These are phyloP conservation scores for Planoprotostelium fungivorum DNA, from an alignment of 78 protist species.

Conservation along the genomic window DNA sequence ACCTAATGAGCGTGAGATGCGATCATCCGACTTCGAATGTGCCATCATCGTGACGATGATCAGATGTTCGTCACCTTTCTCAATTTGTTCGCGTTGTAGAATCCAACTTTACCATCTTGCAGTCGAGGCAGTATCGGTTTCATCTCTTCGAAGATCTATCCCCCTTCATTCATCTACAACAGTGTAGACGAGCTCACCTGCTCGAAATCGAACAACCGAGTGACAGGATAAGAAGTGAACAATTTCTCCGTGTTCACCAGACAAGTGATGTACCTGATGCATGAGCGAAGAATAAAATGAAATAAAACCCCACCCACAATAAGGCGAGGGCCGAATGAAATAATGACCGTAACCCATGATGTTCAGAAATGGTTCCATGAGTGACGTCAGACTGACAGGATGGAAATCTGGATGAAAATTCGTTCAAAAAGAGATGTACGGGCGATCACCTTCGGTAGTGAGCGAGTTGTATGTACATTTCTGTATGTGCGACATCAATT, in stretches of 20 bases:
- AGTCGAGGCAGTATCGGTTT: background rate
- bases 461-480: background rate
- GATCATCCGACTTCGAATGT: too few relatives aligned
- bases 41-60: background rate
- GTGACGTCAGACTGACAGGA: background rate
- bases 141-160: background rate
- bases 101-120: background rate
- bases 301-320: too few relatives aligned
- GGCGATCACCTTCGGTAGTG: background rate
- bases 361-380: conserved; percentile 8
- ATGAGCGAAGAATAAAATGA: too few relatives aligned
- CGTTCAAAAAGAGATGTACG: background rate
- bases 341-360: conserved; percentile 15
- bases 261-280: background rate
- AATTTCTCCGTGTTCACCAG: background rate
- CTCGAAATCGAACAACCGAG: background rate
- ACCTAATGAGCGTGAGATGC: too few relatives aligned
- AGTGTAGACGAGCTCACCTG: background rate
- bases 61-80: background rate
- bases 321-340: conserved; percentile 6
- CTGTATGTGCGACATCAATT: background rate
- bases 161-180: background rate
- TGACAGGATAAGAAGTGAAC: background rate
- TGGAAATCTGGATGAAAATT: background rate
- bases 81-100: background rate